Percentiles rank a stretch among this genome's conserved stretches.
Evolutionary conservation across 768 basidiomycete genomes (phyloP).

Genomic region (Tricholoma saponaceum): DNA sequence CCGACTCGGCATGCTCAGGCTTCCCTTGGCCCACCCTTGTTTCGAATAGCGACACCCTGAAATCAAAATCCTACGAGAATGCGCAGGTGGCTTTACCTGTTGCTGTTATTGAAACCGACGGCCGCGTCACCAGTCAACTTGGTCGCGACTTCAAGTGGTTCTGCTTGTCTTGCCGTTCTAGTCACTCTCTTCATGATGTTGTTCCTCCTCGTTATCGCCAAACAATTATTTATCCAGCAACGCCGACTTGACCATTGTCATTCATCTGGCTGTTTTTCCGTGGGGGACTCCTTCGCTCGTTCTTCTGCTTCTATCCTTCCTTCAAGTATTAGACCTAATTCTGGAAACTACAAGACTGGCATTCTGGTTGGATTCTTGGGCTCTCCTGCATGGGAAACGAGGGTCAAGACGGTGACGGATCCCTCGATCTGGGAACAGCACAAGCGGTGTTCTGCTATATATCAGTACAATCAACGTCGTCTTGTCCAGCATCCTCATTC

Average conservation of each 20-base stretch:
- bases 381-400: constrained; percentile 42
- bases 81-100: constrained; percentile 2
- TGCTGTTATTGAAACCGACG: neutral
- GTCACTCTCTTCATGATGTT: constrained; percentile 20
- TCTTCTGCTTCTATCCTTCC: constrained; percentile 16
- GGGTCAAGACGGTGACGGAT: constrained; percentile 19
- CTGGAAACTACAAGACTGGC: constrained; percentile 25
- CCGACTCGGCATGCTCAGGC: neutral
- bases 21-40: no score
- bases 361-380: constrained; percentile 42
- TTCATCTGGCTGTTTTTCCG: constrained; percentile 1
- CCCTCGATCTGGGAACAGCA: constrained; percentile 13
- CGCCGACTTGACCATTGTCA: constrained; percentile 14
- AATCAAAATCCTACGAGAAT: constrained; percentile 13
- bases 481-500: constrained; percentile 4
- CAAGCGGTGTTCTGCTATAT: constrained; percentile 16
- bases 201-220: constrained; percentile 21
- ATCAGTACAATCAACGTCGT: constrained; percentile 16
- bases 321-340: neutral
- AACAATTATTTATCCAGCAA: constrained; percentile 24
- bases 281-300: constrained; percentile 10
- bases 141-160: constrained; percentile 11
- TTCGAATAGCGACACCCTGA: neutral
- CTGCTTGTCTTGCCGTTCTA: constrained; percentile 23
- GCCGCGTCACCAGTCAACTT: constrained; percentile 11